Evolutionary conservation across 352 stramenopile genomes (phyloP).

Genomic region (Phytophthora palmivora): DNA sequence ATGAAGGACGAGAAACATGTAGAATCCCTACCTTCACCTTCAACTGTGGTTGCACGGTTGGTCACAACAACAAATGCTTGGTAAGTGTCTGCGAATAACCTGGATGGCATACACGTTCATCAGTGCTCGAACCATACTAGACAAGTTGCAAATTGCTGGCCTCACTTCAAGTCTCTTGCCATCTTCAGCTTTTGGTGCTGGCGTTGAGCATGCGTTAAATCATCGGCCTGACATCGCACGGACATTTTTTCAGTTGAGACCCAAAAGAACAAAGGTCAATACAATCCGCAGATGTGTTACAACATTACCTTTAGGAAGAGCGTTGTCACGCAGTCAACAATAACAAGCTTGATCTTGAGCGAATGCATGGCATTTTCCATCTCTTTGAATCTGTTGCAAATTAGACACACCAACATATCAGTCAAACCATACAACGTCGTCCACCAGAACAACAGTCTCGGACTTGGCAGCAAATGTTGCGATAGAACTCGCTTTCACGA

Average conservation of each 20-base stretch:
- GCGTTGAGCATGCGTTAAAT: constrained; percentile 48
- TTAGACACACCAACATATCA: not conserved
- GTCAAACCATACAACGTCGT: not conserved
- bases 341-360: constrained; percentile 62
- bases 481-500: constrained; percentile 51
- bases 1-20: not conserved
- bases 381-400: constrained; percentile 57
- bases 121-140: not conserved
- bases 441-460: not conserved
- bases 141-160: not conserved
- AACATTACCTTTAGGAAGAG: constrained; percentile 61
- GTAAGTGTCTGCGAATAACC: constrained; percentile 69
- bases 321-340: constrained; percentile 78
- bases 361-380: constrained; percentile 56
- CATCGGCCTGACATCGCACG: constrained; percentile 33
- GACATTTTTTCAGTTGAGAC: too few species aligned
- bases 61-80: constrained; percentile 71
- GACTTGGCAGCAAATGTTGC: constrained; percentile 54
- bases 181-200: constrained; percentile 60
- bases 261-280: too few species aligned
- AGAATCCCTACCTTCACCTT: constrained; percentile 31
- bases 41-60: constrained; percentile 65
- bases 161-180: constrained; percentile 63
- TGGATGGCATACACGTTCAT: constrained; percentile 24
- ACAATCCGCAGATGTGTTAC: not conserved